phyloP scores from a whole-genome alignment of 1,284 basidiomycete genomes.

The Erythrobasidium hasegawianum region DNA sequence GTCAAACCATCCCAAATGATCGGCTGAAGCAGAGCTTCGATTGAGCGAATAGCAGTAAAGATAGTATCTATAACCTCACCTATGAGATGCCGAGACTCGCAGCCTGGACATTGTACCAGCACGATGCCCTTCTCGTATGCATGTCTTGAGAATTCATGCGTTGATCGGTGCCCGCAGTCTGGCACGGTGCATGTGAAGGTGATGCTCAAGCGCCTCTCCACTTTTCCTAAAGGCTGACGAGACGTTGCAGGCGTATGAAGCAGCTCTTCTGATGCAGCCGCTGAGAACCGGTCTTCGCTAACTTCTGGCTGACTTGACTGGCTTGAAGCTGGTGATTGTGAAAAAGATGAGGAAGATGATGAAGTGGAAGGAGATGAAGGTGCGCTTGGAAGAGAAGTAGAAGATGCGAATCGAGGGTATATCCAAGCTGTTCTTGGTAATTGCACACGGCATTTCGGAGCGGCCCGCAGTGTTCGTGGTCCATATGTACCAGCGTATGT shows the following conservation, averaged over 20 bases:
- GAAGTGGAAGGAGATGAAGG: background rate
- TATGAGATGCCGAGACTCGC: slow-evolving; percentile 70
- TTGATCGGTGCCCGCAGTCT: slow-evolving; percentile 60
- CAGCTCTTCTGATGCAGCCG: slow-evolving; percentile 30
- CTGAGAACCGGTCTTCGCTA: slow-evolving; percentile 24
- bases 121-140: slow-evolving; percentile 87
- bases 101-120: slow-evolving; percentile 84
- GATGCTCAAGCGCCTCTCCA: slow-evolving; percentile 40
- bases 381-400: background rate
- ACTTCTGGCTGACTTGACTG: background rate
- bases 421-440: too few species aligned
- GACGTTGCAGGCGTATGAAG: slow-evolving; percentile 27
- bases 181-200: slow-evolving; percentile 81
- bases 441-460: too few species aligned
- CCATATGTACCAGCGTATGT: too few species aligned
- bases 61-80: slow-evolving; percentile 30
- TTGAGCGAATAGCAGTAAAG: slow-evolving; percentile 8
- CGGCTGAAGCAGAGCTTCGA: slow-evolving; percentile 75
- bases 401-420: background rate
- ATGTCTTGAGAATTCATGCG: slow-evolving; percentile 79
- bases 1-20: slow-evolving; percentile 90
- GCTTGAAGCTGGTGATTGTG: background rate
- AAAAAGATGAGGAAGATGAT: background rate
- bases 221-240: slow-evolving; percentile 39
- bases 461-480: too few species aligned